phyloP scores from a whole-genome alignment of 169 alveolate species.

The Plasmodium fragile region DNA sequence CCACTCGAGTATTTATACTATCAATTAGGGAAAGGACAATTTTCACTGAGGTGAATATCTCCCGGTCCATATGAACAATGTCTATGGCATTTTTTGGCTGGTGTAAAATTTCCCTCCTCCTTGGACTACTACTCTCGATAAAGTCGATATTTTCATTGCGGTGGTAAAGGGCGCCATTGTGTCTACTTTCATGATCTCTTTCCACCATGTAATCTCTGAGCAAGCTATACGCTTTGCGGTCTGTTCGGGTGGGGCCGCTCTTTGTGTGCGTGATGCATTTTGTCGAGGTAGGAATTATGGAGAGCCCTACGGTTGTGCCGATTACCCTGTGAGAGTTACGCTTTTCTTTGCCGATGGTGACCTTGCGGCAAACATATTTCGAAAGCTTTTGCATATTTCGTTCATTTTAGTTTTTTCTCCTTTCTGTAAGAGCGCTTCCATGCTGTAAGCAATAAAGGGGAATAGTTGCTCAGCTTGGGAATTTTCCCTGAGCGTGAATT shows the following conservation, averaged over 20 bases:
- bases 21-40: conserved; percentile 19
- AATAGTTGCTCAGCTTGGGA: background rate
- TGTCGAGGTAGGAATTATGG: background rate
- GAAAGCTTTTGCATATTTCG: conserved; percentile 70
- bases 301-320: background rate
- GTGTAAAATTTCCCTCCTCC: background rate
- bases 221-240: background rate
- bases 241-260: background rate
- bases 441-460: background rate
- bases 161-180: background rate
- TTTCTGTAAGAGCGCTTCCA: background rate
- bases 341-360: conserved; percentile 7
- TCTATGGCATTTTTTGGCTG: background rate
- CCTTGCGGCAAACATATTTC: conserved; percentile 32
- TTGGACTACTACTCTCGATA: background rate
- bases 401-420: conserved; percentile 41
- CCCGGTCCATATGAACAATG: background rate
- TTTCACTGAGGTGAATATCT: conserved; percentile 13
- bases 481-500: background rate
- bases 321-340: background rate
- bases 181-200: background rate
- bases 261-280: background rate
- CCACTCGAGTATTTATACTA: conserved; percentile 7
- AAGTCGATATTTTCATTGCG: background rate
- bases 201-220: conserved; percentile 5